phyloP scores from a whole-genome alignment of 345 rosid species.

The Leavenworthia alabamica region DNA sequence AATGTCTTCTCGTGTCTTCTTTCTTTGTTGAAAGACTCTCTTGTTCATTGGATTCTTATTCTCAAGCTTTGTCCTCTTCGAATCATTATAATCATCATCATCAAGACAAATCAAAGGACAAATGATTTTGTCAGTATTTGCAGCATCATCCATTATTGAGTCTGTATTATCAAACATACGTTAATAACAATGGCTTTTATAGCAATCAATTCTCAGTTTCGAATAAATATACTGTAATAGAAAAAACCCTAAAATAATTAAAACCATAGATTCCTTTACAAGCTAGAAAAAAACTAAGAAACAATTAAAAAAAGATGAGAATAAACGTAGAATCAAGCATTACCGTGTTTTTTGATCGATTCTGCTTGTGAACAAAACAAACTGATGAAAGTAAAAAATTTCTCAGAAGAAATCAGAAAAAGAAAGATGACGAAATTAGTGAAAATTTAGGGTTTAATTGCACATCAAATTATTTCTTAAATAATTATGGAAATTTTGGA shows the following conservation, averaged over 20 bases:
- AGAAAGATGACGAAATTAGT: background rate
- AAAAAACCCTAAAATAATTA: background rate
- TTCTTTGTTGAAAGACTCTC: conserved; percentile 4
- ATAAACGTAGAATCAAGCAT: conserved; percentile 5
- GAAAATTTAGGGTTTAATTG: conserved; percentile 7
- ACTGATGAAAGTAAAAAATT: background rate
- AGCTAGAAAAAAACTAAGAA: background rate
- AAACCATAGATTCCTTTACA: background rate
- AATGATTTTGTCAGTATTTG: background rate
- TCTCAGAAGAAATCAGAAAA: background rate
- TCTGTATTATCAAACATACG: background rate
- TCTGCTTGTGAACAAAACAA: background rate
- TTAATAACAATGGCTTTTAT: background rate
- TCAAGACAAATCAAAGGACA: conserved; percentile 14
- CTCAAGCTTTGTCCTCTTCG: background rate
- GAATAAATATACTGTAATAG: background rate
- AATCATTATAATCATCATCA: background rate
- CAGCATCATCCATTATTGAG: background rate
- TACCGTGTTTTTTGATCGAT: conserved; percentile 2
- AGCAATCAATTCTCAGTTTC: background rate
- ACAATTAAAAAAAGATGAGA: background rate
- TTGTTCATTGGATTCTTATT: background rate
- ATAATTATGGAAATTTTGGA: background rate
- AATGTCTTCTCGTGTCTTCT: conserved; percentile 2
- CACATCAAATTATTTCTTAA: background rate